Evolutionary conservation across 2,329 filamentous ascomycete genomes (phyloP).

Genomic region (Neonectria ditissima): DNA sequence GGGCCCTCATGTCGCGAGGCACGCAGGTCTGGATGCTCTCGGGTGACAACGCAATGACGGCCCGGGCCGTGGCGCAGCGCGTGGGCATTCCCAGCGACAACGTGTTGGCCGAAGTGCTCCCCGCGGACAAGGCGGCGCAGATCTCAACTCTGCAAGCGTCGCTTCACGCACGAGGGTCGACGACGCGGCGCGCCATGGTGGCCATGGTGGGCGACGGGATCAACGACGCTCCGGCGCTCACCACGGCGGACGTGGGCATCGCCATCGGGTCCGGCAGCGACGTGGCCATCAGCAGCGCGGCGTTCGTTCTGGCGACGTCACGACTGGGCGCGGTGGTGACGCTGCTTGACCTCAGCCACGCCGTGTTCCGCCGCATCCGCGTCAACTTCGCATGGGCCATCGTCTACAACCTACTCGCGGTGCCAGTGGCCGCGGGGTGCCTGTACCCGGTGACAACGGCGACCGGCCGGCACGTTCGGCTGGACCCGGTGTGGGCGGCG

Average conservation of each 20-base stretch:
- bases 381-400: conserved; percentile 90
- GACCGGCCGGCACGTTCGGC: conserved; percentile 66
- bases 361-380: conserved; percentile 82
- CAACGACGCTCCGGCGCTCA: conserved; percentile 87
- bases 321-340: conserved; percentile 77
- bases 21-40: conserved; percentile 92
- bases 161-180: conserved; percentile 52
- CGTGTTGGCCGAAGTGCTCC: conserved; percentile 88
- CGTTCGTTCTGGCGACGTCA: conserved; percentile 83
- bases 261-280: conserved; percentile 87
- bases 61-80: conserved; percentile 78
- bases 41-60: conserved; percentile 89
- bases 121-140: conserved; percentile 82
- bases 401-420: conserved; percentile 81
- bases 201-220: conserved; percentile 93
- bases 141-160: conserved; percentile 72
- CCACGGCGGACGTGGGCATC: conserved; percentile 84
- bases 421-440: conserved; percentile 85
- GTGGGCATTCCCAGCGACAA: conserved; percentile 80
- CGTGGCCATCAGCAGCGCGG: conserved; percentile 83
- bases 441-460: conserved; percentile 70
- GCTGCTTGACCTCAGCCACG: conserved; percentile 76
- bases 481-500: conserved; percentile 88
- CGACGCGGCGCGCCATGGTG: conserved; percentile 63
- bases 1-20: conserved; percentile 71